Evolutionary conservation across 441 rosid genomes (phyloP), one percentile per base, ranked within the genome.

Genomic region (Bocquillonia castaneifolia): DNA sequence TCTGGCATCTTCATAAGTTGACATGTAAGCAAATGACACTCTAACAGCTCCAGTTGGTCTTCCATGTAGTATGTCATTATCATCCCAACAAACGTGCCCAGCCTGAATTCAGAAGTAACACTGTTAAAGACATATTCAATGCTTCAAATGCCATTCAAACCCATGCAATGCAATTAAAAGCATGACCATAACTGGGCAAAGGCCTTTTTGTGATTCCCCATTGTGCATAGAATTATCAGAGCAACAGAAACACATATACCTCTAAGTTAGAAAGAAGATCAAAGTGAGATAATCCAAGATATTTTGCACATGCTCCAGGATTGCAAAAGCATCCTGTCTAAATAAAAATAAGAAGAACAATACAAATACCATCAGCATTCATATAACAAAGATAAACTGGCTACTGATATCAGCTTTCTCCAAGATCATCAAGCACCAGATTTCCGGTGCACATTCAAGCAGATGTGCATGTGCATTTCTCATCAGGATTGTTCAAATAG

Each of bases 241-340:
- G 34, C 34, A 69, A 45, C 37, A 63, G 66, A 26, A 39, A 74
- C n/a, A n/a, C 66, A 53, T n/a, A n/a, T 74, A 93, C 99, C 96
- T 91, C 97, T 58, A 88, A 73, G 74, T 91, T 93, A 26, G 90
- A 88, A 67, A 89, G 83, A 78, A 93, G 85, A 86, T 88, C 97
- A 22, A 70, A 72, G 81, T 93, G 97, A 79, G 97, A 85, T 75
- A 93, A 86, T 67, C 83, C 82, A 74, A 93, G 93, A 82, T 88
- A 88, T 79, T 93, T 93, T 50, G 96, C 95, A 81, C 99, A 93
- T 63, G 99, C 96, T 65, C 99, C 99, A 23, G 99, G 99, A 82
- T 93, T 93, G 84, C 99, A 91, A 81, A 93, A 93, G 85, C 99
- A 93, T 75, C 99, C 99, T 81, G 99, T 91, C 99, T 93, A 85